Evolutionary conservation across 2,329 filamentous ascomycete species (phyloP).

Genomic region (Colletotrichum navitas): DNA sequence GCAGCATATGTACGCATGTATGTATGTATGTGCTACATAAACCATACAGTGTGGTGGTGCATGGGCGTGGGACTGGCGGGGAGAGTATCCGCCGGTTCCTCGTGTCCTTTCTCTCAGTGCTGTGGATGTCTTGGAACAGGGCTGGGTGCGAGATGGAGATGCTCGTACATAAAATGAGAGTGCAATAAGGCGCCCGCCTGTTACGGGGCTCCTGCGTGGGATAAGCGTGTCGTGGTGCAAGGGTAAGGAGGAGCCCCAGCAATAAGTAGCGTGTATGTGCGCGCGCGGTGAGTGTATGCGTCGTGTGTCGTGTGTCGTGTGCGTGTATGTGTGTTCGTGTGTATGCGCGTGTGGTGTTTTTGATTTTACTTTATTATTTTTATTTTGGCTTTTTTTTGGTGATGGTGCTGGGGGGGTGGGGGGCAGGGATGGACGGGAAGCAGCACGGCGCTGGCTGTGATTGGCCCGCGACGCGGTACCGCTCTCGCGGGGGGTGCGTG

Average conservation of each 20-base stretch:
- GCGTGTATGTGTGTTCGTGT: too few species aligned
- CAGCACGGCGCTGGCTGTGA: conserved; percentile 6
- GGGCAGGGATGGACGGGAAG: conserved; percentile 37
- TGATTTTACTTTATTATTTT: background rate
- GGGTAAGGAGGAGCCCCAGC: conserved; percentile 8
- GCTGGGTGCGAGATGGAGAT: background rate
- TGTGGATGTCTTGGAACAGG: conserved; percentile 7
- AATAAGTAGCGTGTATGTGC: conserved; percentile 17
- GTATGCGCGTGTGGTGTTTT: conserved; percentile 24
- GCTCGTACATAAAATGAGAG: conserved; percentile 11
- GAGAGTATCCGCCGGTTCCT: conserved; percentile 12
- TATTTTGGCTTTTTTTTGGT: background rate
- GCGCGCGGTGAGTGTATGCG: too few species aligned
- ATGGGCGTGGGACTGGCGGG: background rate
- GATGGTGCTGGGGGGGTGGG: conserved; percentile 11
- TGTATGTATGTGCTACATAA: too few species aligned
- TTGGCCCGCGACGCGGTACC: conserved; percentile 37
- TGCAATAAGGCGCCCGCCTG: background rate
- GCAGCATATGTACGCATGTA: too few species aligned
- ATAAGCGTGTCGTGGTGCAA: conserved; percentile 27
- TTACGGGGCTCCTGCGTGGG: conserved; percentile 8
- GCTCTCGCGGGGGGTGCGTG: background rate
- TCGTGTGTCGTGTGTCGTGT: too few species aligned
- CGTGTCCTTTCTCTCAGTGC: background rate
- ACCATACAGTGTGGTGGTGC: background rate